Conservation (phyloP, 1,139 yeast genomes). For the Candida pseudoviswanathii region DNA sequence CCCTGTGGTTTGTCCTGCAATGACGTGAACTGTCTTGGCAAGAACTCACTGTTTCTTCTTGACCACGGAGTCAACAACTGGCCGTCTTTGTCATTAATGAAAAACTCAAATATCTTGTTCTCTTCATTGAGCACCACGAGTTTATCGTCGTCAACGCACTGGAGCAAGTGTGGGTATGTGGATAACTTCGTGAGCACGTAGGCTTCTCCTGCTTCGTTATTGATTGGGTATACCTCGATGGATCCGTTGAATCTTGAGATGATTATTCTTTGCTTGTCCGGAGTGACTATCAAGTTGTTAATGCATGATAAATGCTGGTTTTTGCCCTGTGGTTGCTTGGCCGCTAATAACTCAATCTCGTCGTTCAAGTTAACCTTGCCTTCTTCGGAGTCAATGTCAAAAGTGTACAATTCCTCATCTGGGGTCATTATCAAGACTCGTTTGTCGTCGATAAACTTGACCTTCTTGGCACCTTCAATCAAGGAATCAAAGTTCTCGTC, state of each 20-base stretch:
- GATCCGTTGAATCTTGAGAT: constrained; percentile 66
- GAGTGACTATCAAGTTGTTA: constrained; percentile 51
- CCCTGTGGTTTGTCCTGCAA: constrained; percentile 77
- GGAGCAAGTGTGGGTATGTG: constrained; percentile 62
- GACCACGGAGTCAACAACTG: constrained; percentile 76
- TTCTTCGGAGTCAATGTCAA: constrained; percentile 37
- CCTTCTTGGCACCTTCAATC: constrained; percentile 58
- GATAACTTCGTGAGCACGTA: constrained; percentile 52
- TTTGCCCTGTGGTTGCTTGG: constrained; percentile 19
- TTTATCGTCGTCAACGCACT: constrained; percentile 53
- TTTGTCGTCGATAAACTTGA: constrained; percentile 44
- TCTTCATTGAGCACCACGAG: constrained; percentile 73
- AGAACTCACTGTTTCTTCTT: constrained; percentile 66
- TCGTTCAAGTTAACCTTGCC: constrained; percentile 35
- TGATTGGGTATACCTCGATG: constrained; percentile 52
- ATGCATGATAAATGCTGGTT: constrained; percentile 45
- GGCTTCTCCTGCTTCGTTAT: constrained; percentile 15
- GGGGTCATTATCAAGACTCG: constrained; percentile 61
- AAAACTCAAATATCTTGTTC: constrained; percentile 71
- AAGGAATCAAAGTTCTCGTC: constrained; percentile 49
- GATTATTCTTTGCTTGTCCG: constrained; percentile 48
- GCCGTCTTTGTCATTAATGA: constrained; percentile 28
- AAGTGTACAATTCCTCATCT: constrained; percentile 62
- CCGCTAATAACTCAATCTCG: constrained; percentile 41
- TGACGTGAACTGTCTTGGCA: constrained; percentile 66